These are phyloP conservation scores for Clavariopsis aquatica DNA, from an alignment of 495 filamentous ascomycete genomes.

Conservation along the genomic window DNA sequence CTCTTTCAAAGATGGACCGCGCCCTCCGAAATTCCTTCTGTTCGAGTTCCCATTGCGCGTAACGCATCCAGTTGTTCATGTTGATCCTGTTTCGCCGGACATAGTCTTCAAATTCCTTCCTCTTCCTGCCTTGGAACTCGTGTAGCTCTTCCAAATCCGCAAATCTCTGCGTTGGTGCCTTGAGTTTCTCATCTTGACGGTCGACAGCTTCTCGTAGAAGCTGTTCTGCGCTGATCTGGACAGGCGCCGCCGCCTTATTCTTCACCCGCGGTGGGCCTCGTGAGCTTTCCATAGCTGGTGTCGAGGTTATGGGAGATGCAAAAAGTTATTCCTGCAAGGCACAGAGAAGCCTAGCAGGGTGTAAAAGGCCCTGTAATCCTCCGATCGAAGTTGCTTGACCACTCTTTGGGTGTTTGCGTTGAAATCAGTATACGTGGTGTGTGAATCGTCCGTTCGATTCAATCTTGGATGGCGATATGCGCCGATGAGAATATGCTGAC, in stretches of 20 bases:
- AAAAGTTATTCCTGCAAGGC: neutral
- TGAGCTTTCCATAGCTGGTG: conserved; percentile 77
- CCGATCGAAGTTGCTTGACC: too few relatives aligned
- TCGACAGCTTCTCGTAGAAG: conserved; percentile 97
- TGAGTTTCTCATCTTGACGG: conserved; percentile 84
- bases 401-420: too few relatives aligned
- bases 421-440: too few relatives aligned
- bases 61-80: conserved; percentile 98
- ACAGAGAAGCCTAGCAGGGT: neutral
- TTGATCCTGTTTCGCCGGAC: conserved; percentile 91
- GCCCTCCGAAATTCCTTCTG: conserved; percentile 98
- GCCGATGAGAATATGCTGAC: neutral
- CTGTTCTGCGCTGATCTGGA: conserved; percentile 93
- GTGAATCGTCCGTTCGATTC: neutral
- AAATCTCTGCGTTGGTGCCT: conserved; percentile 91
- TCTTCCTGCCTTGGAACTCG: conserved; percentile 92
- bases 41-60: conserved; percentile 95
- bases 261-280: conserved; percentile 95
- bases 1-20: conserved; percentile 93
- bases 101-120: conserved; percentile 98
- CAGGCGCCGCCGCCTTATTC: conserved; percentile 76
- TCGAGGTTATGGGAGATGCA: neutral
- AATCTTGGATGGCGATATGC: neutral
- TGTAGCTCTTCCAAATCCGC: conserved; percentile 97
- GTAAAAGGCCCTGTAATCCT: too few relatives aligned